A percentile compares a stretch with the other conserved stretches of the same genome.
Evolutionary conservation across 352 stramenopile genomes (phyloP).

Genomic region (Blastocystis sp.): DNA sequence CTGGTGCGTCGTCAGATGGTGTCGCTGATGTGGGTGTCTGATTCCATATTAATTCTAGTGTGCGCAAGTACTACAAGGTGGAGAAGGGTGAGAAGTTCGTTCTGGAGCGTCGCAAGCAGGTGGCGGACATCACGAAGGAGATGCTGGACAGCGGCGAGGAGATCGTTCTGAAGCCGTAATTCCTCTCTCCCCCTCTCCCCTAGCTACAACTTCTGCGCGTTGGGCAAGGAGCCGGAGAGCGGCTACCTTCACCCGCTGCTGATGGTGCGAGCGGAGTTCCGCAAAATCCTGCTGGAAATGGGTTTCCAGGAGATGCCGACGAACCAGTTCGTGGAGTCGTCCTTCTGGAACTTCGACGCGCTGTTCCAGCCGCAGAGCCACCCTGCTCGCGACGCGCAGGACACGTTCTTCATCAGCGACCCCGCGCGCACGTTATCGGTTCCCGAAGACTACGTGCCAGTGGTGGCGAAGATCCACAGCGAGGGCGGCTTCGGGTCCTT

Average conservation of each 20-base stretch:
- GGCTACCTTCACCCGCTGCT: slow-evolving; percentile 93
- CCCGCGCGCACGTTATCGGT: slow-evolving; percentile 66
- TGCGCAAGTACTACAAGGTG: slow-evolving; percentile 84
- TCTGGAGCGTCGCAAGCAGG: slow-evolving; percentile 82
- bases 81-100: slow-evolving; percentile 81
- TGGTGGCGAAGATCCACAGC: slow-evolving; percentile 94
- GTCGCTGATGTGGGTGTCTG: slow-evolving; percentile 64
- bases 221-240: slow-evolving; percentile 80
- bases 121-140: slow-evolving; percentile 90
- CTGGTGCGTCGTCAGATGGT: slow-evolving; percentile 73
- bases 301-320: slow-evolving; percentile 98
- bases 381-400: slow-evolving; percentile 91
- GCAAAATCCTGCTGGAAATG: slow-evolving; percentile 98
- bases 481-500: slow-evolving; percentile 87
- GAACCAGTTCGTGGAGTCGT: slow-evolving; percentile 94
- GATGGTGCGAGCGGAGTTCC: slow-evolving; percentile 90
- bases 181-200: background rate
- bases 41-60: slow-evolving; percentile 56
- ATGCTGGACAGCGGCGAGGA: slow-evolving; percentile 80
- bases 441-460: slow-evolving; percentile 95
- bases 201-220: slow-evolving; percentile 90
- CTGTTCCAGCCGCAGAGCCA: slow-evolving; percentile 98
- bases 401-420: slow-evolving; percentile 98
- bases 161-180: slow-evolving; percentile 32
- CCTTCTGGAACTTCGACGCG: slow-evolving; percentile 99